Evolutionary conservation across 768 basidiomycete species (phyloP), one percentile per base, ranked within the genome.

Genomic region (Lactarius sanguifluus): DNA sequence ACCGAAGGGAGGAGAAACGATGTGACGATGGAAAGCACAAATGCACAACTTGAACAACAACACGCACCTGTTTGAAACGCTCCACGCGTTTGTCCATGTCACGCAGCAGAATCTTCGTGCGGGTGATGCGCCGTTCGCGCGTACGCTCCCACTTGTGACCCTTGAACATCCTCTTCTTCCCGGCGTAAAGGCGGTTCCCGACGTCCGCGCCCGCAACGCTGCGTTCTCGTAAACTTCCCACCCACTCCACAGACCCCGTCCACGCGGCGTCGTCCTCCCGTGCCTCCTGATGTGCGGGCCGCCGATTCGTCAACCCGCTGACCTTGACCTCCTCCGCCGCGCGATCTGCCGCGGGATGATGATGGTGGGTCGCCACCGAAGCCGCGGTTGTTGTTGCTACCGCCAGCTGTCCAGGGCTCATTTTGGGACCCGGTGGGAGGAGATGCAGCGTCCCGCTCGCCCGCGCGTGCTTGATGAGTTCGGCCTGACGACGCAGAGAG

Each of bases 121-220:
- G 83, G 72, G 76, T 77, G 64, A 77, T 75, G 70, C 79, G 79
- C 73, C 80, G 79, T 64, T 78, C 80, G 70, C 79, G 80, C 69
- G 78, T 73, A 41, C 90, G 83, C 78, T 94, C 89, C 88, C 89
- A 92, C 71, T 84, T 89, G 81, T 94, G 92, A n/a, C 92, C 92
- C 81, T 94, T 94, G 85, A 94, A 94, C 92, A 94, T 94, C 68
- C 83, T 80, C 81, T 86, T 89, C 83, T 84, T 90, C 65, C 81
- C 86, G 12, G 87, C 85, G 70, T 94, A 94, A 70, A 93, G 76
- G 62, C 84, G 81, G 69, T 83, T 82, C 41, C 89, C 88, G 25
- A 71, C 81, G 72, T 65, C 87, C 80, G 59, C 83, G 77, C 64
- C 88, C 84, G 64, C 78, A 73, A 74, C 73, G 57, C 60, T 70